These are phyloP conservation scores for Xylogone sp. DNA, from an alignment of 2,329 filamentous ascomycete genomes.

Conservation along the genomic window DNA sequence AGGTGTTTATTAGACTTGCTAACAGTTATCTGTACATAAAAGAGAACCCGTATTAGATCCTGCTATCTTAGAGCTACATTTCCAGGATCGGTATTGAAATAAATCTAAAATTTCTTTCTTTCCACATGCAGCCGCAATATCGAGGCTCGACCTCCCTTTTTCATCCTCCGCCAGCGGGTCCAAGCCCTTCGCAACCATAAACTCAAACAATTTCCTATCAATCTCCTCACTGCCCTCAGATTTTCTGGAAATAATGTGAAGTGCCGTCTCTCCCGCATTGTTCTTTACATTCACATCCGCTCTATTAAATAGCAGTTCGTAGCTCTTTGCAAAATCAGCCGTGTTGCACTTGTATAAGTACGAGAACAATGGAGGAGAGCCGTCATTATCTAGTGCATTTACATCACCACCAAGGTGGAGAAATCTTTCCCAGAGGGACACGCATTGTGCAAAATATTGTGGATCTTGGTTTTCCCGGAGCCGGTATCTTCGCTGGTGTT, in stretches of 20 bases:
- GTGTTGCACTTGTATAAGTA: conserved; percentile 5
- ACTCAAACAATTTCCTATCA: conserved; percentile 7
- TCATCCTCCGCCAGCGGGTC: conserved; percentile 12
- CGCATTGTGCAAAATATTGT: conserved; percentile 2
- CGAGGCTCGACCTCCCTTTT: conserved; percentile 2
- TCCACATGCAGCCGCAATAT: conserved; percentile 6
- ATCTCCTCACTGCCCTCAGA: background rate
- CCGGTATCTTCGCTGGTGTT: conserved; percentile 12
- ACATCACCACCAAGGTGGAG: conserved; percentile 13
- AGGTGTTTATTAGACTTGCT: too few relatives aligned
- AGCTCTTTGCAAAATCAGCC: background rate
- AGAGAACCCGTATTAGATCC: too few relatives aligned
- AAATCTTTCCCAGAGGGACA: conserved; percentile 4
- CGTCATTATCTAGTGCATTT: conserved; percentile 13
- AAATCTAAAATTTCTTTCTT: conserved; percentile 6
- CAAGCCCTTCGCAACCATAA: conserved; percentile 11
- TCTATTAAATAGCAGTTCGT: background rate
- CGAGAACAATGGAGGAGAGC: conserved; percentile 7
- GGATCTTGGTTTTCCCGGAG: conserved; percentile 7
- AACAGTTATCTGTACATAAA: too few relatives aligned
- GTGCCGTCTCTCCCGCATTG: conserved; percentile 9
- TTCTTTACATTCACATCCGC: conserved; percentile 10
- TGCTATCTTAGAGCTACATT: too few relatives aligned
- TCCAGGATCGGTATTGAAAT: background rate
- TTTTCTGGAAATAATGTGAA: conserved; percentile 11